Conservation (phyloP, 2,329 filamentous ascomycete species). For the Trichoderma cornu-damae region DNA sequence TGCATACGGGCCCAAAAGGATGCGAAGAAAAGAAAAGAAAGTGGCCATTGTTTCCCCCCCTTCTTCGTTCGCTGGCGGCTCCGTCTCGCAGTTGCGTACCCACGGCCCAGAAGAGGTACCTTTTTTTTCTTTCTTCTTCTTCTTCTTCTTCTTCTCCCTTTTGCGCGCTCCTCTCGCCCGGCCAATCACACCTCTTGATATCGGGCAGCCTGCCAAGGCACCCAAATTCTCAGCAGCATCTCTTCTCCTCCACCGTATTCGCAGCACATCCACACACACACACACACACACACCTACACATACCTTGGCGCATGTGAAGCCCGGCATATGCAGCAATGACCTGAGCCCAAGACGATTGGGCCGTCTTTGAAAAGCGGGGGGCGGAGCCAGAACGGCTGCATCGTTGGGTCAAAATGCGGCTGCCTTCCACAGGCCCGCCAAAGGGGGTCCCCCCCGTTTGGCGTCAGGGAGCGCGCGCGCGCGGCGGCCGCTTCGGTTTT, state of each 20-base stretch:
- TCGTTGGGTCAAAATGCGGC: conserved; percentile 11
- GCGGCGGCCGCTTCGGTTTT: neutral
- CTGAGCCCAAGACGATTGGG: neutral
- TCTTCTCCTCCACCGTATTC: neutral
- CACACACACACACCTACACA: no score
- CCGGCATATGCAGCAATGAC: neutral
- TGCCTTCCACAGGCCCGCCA: conserved; percentile 3
- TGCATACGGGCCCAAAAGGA: conserved; percentile 13
- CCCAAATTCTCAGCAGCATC: conserved; percentile 1
- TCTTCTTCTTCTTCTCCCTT: neutral
- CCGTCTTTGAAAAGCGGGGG: neutral
- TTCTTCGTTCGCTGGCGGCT: neutral
- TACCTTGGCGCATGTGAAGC: neutral
- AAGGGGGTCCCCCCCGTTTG: no score
- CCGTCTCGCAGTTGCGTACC: no score
- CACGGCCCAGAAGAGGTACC: neutral
- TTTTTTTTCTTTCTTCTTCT: neutral
- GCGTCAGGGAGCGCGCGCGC: neutral
- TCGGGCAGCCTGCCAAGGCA: conserved; percentile 18
- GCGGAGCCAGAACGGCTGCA: neutral
- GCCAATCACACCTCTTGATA: conserved; percentile 11
- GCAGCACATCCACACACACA: no score
- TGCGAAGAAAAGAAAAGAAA: no score
- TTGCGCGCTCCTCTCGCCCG: neutral
- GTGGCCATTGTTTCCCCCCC: neutral